phyloP scores from a whole-genome alignment of 2,329 filamentous ascomycete species.

The Phyllosticta citribraziliensis region DNA sequence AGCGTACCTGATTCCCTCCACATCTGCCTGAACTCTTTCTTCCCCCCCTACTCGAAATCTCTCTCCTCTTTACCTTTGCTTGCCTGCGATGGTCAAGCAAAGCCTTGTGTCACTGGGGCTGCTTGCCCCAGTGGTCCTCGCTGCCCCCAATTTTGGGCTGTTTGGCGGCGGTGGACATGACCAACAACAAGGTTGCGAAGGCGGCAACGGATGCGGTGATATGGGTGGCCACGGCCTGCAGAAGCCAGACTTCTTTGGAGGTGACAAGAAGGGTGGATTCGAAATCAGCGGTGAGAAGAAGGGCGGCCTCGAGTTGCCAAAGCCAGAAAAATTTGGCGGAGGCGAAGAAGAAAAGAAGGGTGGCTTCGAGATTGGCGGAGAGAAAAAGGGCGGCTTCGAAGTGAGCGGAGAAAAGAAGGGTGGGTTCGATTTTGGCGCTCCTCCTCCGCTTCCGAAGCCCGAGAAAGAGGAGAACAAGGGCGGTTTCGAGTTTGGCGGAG shows the following conservation, averaged over 20 bases:
- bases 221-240: background rate
- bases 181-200: background rate
- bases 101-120: background rate
- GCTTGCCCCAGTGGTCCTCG: background rate
- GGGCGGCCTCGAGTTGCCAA: background rate
- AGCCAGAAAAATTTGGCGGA: no score
- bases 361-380: background rate
- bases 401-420: background rate
- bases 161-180: no score
- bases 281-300: background rate
- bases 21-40: background rate
- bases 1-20: background rate
- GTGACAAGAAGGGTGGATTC: background rate
- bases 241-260: background rate
- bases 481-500: background rate
- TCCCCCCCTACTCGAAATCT: background rate
- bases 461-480: background rate
- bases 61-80: background rate
- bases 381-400: background rate
- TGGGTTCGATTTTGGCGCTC: no score
- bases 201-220: background rate
- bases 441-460: no score
- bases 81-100: background rate
- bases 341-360: no score
- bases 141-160: background rate